Conservation (phyloP, 768 basidiomycete species). For the Pulveroboletus sp. region DNA sequence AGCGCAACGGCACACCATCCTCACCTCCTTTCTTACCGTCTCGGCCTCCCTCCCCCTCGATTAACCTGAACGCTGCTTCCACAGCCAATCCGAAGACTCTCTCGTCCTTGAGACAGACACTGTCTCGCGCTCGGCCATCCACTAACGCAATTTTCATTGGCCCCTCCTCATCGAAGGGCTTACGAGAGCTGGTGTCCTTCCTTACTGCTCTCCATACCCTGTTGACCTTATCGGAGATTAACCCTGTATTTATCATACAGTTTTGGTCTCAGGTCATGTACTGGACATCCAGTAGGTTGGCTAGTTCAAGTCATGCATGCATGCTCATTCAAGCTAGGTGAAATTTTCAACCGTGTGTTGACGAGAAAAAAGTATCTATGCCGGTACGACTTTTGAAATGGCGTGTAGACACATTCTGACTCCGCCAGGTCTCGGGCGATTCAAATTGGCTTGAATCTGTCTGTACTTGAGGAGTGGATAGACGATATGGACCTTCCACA, state of each 20-base stretch:
- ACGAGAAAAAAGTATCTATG: slow-evolving; percentile 95
- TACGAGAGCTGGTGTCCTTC: slow-evolving; percentile 64
- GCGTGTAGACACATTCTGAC: slow-evolving; percentile 6
- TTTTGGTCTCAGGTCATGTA: slow-evolving; percentile 98
- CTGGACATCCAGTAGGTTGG: slow-evolving; percentile 86
- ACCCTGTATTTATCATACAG: slow-evolving; percentile 83
- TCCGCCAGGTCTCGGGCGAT: slow-evolving; percentile 64
- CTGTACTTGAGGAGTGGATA: slow-evolving; percentile 88
- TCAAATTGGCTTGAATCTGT: slow-evolving; percentile 85
- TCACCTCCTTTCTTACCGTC: slow-evolving; percentile 45
- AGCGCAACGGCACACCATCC: slow-evolving; percentile 36
- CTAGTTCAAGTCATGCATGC: slow-evolving; percentile 3
- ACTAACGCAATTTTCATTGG: slow-evolving; percentile 49
- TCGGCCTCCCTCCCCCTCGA: slow-evolving; percentile 52
- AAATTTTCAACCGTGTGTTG: slow-evolving; percentile 78
- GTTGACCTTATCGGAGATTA: slow-evolving; percentile 81
- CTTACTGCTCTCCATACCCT: slow-evolving; percentile 83
- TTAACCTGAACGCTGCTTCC: slow-evolving; percentile 37
- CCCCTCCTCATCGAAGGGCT: slow-evolving; percentile 38
- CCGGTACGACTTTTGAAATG: slow-evolving; percentile 44
- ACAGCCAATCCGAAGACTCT: slow-evolving; percentile 50
- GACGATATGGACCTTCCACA: slow-evolving; percentile 73
- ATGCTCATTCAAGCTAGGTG: slow-evolving; percentile 44
- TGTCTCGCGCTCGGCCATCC: slow-evolving; percentile 52
- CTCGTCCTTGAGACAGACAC: slow-evolving; percentile 63